phyloP scores from a whole-genome alignment of 768 basidiomycete genomes.

The Fomitopsis serialis region DNA sequence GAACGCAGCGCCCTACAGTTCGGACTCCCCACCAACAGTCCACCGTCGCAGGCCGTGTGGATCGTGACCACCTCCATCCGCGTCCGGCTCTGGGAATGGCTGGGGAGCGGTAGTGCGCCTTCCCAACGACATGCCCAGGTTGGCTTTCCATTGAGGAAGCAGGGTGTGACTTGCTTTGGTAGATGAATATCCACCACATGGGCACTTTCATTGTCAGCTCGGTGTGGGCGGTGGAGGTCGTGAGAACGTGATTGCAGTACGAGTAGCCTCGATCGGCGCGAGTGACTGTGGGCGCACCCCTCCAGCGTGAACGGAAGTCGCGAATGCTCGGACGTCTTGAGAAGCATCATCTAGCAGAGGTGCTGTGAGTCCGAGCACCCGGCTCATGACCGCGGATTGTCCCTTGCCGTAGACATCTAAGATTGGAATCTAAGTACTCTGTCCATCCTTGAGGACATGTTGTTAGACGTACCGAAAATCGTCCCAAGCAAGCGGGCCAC shows the following conservation, averaged over 20 bases:
- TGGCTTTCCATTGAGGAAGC: background rate
- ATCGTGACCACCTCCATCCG: too few relatives aligned
- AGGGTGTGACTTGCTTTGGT: background rate
- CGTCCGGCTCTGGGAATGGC: too few relatives aligned
- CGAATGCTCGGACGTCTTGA: slow-evolving; percentile 58
- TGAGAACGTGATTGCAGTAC: slow-evolving; percentile 21
- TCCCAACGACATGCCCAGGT: background rate
- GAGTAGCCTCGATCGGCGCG: slow-evolving; percentile 6
- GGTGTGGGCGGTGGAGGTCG: slow-evolving; percentile 23
- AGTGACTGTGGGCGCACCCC: background rate
- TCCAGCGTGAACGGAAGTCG: slow-evolving; percentile 24
- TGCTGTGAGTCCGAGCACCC: slow-evolving; percentile 28
- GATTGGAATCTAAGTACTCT: background rate
- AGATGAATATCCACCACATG: background rate
- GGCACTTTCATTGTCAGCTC: slow-evolving; percentile 8
- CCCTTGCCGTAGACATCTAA: slow-evolving; percentile 13
- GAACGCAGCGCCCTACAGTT: too few relatives aligned
- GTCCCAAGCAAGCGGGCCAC: slow-evolving; percentile 67
- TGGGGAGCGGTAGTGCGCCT: too few relatives aligned
- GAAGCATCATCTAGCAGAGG: slow-evolving; percentile 52
- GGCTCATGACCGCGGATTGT: slow-evolving; percentile 5
- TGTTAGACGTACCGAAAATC: slow-evolving; percentile 52
- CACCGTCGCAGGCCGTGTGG: too few relatives aligned
- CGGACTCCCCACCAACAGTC: too few relatives aligned
- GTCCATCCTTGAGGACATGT: background rate